Evolutionary conservation across 805 yeast genomes (phyloP).

Genomic region (Barnettozyma vustinii): DNA sequence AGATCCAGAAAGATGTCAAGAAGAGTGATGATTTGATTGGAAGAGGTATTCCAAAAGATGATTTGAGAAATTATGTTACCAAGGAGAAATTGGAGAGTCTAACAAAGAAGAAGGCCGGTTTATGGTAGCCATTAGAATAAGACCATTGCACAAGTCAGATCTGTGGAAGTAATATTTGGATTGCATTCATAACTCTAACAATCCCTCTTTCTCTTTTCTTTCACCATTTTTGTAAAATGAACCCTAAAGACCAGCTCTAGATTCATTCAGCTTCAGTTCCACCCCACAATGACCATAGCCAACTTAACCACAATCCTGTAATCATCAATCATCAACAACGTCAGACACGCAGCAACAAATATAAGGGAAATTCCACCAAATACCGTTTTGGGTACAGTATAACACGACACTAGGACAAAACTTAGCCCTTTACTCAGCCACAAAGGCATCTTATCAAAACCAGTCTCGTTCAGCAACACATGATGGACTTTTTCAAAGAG

Average conservation of each 20-base stretch:
- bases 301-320: background rate
- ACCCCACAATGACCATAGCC: background rate
- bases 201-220: too few species aligned
- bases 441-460: background rate
- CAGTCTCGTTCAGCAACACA: background rate
- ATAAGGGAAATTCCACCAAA: background rate
- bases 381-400: background rate
- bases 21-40: background rate
- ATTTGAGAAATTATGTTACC: slow-evolving; percentile 4
- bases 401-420: background rate
- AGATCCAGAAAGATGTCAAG: slow-evolving; percentile 1
- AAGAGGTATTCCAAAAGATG: slow-evolving; percentile 4
- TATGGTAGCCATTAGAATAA: background rate
- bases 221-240: too few species aligned
- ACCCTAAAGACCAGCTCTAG: too few species aligned
- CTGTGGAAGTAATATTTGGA: background rate
- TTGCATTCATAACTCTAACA: background rate
- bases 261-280: background rate
- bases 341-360: background rate
- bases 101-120: background rate
- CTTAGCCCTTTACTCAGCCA: background rate
- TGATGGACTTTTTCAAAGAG: background rate
- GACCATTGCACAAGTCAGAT: background rate
- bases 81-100: background rate
- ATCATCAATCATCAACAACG: background rate